A percentile compares a stretch with the other conserved stretches of the same genome.
Conservation (phyloP, 2,329 filamentous ascomycete genomes). For the Fusarium equiseti region DNA sequence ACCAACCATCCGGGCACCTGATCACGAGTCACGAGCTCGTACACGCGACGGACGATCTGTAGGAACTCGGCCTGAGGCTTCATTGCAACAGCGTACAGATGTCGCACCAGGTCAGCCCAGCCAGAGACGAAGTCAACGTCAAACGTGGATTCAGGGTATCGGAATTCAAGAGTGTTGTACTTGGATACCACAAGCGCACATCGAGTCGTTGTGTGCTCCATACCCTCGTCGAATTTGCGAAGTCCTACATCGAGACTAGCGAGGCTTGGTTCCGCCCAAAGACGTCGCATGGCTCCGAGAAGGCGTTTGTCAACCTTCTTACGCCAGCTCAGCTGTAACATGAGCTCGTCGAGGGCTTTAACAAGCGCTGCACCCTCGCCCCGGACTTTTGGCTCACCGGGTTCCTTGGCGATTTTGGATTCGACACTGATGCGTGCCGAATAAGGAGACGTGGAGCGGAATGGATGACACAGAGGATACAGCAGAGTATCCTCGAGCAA, state of each 20-base stretch:
- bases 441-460: conserved; percentile 37
- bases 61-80: conserved; percentile 30
- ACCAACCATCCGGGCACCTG: conserved; percentile 33
- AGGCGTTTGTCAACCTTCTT: conserved; percentile 23
- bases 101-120: conserved; percentile 44
- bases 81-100: conserved; percentile 41
- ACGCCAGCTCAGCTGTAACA: conserved; percentile 11
- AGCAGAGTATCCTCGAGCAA: conserved; percentile 43
- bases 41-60: conserved; percentile 37
- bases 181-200: conserved; percentile 45
- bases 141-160: conserved; percentile 47
- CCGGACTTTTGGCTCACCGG: conserved; percentile 2
- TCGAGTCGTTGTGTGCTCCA: conserved; percentile 39
- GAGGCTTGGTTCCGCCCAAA: conserved; percentile 29
- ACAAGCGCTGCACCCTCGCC: conserved; percentile 26
- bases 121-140: conserved; percentile 43
- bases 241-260: conserved; percentile 26
- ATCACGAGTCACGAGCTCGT: conserved; percentile 42
- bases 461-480: conserved; percentile 41
- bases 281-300: conserved; percentile 31
- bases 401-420: conserved; percentile 33
- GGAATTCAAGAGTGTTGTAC: conserved; percentile 47
- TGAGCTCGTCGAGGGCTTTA: conserved; percentile 1
- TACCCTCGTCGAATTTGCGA: conserved; percentile 42
- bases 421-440: conserved; percentile 35